Conservation (phyloP, 768 basidiomycete genomes). For the Pleurotus djamor region DNA sequence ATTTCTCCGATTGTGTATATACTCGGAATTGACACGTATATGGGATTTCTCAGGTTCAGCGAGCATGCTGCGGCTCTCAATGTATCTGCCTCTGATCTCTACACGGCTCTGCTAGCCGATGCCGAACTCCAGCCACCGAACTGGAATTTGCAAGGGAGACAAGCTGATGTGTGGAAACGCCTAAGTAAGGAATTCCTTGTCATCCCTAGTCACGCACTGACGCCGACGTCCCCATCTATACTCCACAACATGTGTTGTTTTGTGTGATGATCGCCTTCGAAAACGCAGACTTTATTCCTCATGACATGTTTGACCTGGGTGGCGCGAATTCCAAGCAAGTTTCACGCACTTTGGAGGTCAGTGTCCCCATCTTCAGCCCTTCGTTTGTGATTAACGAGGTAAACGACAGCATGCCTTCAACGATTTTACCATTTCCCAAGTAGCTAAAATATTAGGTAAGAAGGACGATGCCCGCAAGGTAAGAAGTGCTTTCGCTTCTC, state of each 20-base stretch:
- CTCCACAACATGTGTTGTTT: neutral
- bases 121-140: constrained; percentile 56
- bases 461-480: constrained; percentile 51
- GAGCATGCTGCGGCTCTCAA: constrained; percentile 43
- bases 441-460: constrained; percentile 54
- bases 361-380: neutral
- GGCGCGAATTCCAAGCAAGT: constrained; percentile 63
- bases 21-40: neutral
- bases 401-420: constrained; percentile 52
- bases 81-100: constrained; percentile 48
- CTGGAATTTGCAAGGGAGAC: constrained; percentile 64
- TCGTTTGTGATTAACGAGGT: neutral
- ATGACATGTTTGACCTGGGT: constrained; percentile 38
- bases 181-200: constrained; percentile 30
- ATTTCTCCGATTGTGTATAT: neutral
- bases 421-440: constrained; percentile 65
- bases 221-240: neutral
- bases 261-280: neutral
- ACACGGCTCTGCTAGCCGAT: constrained; percentile 56
- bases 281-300: constrained; percentile 33
- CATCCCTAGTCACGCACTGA: neutral
- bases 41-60: constrained; percentile 37
- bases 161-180: constrained; percentile 54
- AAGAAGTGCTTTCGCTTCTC: neutral
- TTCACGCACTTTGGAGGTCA: constrained; percentile 58